phyloP scores from a whole-genome alignment of 2,329 filamentous ascomycete species.

The Aureobasidium musti region DNA sequence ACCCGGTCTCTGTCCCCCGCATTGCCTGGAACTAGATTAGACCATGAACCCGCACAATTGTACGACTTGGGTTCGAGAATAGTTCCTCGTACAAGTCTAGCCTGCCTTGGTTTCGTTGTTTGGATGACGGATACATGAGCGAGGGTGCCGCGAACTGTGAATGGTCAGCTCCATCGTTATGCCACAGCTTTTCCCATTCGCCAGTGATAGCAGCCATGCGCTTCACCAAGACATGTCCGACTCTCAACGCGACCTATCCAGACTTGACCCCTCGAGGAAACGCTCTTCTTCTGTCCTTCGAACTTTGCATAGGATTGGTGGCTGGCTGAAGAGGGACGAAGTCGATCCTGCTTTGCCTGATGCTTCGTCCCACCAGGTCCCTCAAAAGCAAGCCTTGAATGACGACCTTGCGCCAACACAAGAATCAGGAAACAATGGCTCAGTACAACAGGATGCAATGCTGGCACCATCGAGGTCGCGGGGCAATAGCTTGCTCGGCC shows the following conservation, averaged over 20 bases:
- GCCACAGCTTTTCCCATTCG: constrained; percentile 40
- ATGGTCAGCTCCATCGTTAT: constrained; percentile 33
- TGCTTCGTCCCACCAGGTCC: neutral
- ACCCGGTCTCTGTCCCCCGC: constrained; percentile 7
- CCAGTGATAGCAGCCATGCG: constrained; percentile 32
- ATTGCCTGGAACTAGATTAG: constrained; percentile 20
- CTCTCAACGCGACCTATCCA: constrained; percentile 19
- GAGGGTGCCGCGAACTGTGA: constrained; percentile 25
- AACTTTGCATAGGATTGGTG: constrained; percentile 45
- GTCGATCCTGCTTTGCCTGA: constrained; percentile 35
- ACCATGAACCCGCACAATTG: constrained; percentile 18
- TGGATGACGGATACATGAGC: constrained; percentile 23
- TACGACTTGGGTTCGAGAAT: constrained; percentile 22
- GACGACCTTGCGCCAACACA: constrained; percentile 5
- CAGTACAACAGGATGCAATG: constrained; percentile 39
- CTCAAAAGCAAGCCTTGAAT: constrained; percentile 18
- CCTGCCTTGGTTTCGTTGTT: constrained; percentile 19
- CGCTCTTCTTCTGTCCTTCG: constrained; percentile 32
- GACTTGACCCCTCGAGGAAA: constrained; percentile 42
- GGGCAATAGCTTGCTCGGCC: constrained; percentile 23
- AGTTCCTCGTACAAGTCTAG: constrained; percentile 25
- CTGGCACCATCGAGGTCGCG: constrained; percentile 13
- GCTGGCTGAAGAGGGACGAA: constrained; percentile 46
- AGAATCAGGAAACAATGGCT: constrained; percentile 32
- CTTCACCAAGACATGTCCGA: constrained; percentile 34